Percentiles rank a stretch among this genome's conserved stretches.
phyloP scores from a whole-genome alignment of 495 filamentous ascomycete species.

The Trichoderma erinaceum region DNA sequence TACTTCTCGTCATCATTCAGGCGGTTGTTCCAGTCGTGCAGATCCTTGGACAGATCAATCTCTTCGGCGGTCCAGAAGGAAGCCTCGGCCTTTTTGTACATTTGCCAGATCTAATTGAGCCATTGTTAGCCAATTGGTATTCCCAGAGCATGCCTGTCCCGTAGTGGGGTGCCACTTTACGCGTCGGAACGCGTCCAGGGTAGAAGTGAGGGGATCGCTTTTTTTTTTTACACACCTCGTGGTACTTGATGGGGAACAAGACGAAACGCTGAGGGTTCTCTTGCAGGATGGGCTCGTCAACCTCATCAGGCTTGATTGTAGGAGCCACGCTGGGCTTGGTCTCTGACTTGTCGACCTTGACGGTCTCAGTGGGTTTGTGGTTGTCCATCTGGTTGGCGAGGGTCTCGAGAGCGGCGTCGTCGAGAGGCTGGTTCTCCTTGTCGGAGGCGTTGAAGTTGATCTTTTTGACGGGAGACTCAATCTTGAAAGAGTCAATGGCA shows the following conservation, averaged over 20 bases:
- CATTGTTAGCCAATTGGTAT: slow-evolving; percentile 1
- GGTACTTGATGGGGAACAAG: slow-evolving; percentile 97
- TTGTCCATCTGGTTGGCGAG: slow-evolving; percentile 51
- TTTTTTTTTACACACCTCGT: slow-evolving; percentile 69
- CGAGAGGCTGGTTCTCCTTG: slow-evolving; percentile 76
- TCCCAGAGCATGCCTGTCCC: neutral
- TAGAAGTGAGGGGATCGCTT: slow-evolving; percentile 32
- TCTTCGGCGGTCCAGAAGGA: slow-evolving; percentile 99
- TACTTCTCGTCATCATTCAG: slow-evolving; percentile 95
- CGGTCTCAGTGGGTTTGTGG: slow-evolving; percentile 47
- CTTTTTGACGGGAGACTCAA: slow-evolving; percentile 92
- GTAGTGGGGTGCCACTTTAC: slow-evolving; percentile 55
- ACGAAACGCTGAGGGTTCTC: slow-evolving; percentile 97
- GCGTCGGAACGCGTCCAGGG: slow-evolving; percentile 44
- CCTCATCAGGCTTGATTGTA: slow-evolving; percentile 64
- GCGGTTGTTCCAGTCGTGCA: slow-evolving; percentile 97
- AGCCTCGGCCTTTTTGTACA: slow-evolving; percentile 99
- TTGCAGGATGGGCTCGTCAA: slow-evolving; percentile 82
- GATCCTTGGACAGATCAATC: slow-evolving; percentile 97
- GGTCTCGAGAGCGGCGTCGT: slow-evolving; percentile 47
- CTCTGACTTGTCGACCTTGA: slow-evolving; percentile 39
- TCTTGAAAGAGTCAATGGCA: slow-evolving; percentile 80
- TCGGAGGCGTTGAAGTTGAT: slow-evolving; percentile 60
- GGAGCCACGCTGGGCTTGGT: slow-evolving; percentile 47
- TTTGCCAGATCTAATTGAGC: slow-evolving; percentile 84